Conservation (phyloP, 805 yeast species). For the Metschnikowia cerradonensis region DNA sequence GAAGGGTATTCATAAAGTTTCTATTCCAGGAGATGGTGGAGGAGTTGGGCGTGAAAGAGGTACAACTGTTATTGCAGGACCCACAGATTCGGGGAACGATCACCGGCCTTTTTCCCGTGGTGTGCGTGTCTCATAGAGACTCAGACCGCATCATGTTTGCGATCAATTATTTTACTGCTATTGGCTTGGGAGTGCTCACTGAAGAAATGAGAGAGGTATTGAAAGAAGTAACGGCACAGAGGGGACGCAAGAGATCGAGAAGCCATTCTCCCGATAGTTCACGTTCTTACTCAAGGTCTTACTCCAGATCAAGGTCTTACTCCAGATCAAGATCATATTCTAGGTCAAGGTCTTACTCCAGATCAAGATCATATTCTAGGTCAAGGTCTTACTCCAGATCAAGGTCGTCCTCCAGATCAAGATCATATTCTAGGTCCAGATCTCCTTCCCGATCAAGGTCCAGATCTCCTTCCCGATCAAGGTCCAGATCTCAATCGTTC, state of each 20-base stretch:
- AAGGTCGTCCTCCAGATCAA: constrained; percentile 17
- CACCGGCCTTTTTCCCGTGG: constrained; percentile 60
- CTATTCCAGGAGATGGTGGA: constrained; percentile 74
- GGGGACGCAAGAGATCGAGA: constrained; percentile 19
- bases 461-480: constrained; percentile 9
- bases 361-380: constrained; percentile 8
- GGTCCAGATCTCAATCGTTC: constrained; percentile 2
- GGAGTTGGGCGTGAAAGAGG: constrained; percentile 59
- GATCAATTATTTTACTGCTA: constrained; percentile 89
- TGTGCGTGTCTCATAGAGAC: constrained; percentile 27
- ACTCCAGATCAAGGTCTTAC: constrained; percentile 13
- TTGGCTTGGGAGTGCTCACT: constrained; percentile 80
- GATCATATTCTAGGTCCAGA: constrained; percentile 9
- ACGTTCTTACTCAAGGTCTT: constrained; percentile 18
- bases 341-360: constrained; percentile 18
- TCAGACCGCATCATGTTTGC: constrained; percentile 64
- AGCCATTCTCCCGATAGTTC: constrained; percentile 4
- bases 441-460: constrained; percentile 11
- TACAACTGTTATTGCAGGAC: constrained; percentile 50
- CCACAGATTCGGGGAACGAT: constrained; percentile 47
- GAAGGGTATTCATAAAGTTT: constrained; percentile 76
- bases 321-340: constrained; percentile 14
- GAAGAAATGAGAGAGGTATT: constrained; percentile 70
- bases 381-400: constrained; percentile 7
- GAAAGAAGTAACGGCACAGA: constrained; percentile 25